Evolutionary conservation across 2,329 filamentous ascomycete genomes (phyloP).

Genomic region (Pseudovirgaria hyperparasitica): DNA sequence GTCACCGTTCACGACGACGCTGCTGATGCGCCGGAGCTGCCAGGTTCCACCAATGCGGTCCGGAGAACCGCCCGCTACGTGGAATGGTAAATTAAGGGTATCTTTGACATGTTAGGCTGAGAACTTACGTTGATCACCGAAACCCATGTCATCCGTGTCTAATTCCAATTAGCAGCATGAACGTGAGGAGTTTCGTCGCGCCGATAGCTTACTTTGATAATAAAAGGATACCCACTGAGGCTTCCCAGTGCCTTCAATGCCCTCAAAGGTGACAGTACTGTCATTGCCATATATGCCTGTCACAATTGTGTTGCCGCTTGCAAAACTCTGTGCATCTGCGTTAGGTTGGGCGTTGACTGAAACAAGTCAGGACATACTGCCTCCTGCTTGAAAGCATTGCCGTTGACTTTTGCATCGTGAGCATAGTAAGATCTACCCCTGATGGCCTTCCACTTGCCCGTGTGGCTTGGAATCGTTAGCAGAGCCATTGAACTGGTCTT

Average conservation of each 20-base stretch:
- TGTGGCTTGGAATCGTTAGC: conserved; percentile 17
- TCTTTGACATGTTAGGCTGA: background rate
- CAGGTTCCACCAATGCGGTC: conserved; percentile 48
- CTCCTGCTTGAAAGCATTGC: conserved; percentile 42
- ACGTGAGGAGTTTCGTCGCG: background rate
- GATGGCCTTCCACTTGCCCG: conserved; percentile 35
- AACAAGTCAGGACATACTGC: conserved; percentile 24
- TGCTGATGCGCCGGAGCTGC: conserved; percentile 47
- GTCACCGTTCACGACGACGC: conserved; percentile 45
- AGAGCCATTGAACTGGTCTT: background rate
- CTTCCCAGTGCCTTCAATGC: conserved; percentile 36
- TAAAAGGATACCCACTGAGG: conserved; percentile 47
- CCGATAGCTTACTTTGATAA: conserved; percentile 30
- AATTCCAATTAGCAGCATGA: background rate
- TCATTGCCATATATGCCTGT: conserved; percentile 44
- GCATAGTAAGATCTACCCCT: conserved; percentile 36
- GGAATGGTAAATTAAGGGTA: background rate
- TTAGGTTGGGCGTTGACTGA: background rate
- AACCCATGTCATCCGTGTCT: conserved; percentile 50
- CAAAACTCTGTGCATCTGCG: conserved; percentile 29
- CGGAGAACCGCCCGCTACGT: conserved; percentile 36
- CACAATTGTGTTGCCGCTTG: conserved; percentile 32
- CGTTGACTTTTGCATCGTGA: conserved; percentile 32
- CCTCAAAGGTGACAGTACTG: conserved; percentile 39
- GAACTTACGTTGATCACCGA: conserved; percentile 32